phyloP scores from a whole-genome alignment of 495 filamentous ascomycete species.

The Evernia prunastri region DNA sequence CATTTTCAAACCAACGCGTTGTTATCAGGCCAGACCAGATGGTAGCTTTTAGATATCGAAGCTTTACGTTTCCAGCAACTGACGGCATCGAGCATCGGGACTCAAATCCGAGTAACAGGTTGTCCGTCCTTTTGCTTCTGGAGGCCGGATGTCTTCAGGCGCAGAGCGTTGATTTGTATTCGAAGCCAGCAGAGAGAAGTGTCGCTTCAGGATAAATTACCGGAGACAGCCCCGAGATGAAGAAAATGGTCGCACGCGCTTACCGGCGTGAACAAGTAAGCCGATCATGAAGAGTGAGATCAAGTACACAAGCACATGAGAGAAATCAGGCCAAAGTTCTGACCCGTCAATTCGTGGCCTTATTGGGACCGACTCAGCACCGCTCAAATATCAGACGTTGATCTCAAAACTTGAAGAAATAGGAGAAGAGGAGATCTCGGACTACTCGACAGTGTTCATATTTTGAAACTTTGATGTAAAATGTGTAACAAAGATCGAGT shows the following conservation, averaged over 20 bases:
- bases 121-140: conserved; percentile 55
- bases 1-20: not conserved
- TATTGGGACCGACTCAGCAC: too few relatives aligned
- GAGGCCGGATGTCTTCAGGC: conserved; percentile 82
- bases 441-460: too few relatives aligned
- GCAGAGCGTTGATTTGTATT: conserved; percentile 71
- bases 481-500: too few relatives aligned
- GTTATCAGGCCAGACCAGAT: not conserved
- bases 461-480: too few relatives aligned
- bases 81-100: not conserved
- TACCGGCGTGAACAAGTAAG: conserved; percentile 1
- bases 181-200: not conserved
- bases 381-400: too few relatives aligned
- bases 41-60: not conserved
- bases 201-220: not conserved
- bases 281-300: too few relatives aligned
- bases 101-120: not conserved
- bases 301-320: too few relatives aligned
- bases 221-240: not conserved
- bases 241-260: not conserved
- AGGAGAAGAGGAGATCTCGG: too few relatives aligned
- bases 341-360: too few relatives aligned
- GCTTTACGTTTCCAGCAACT: not conserved
- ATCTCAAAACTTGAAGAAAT: too few relatives aligned
- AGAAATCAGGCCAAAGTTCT: too few relatives aligned